Conservation (phyloP, 139 green algal species). For the Yamagishiella unicocca region DNA sequence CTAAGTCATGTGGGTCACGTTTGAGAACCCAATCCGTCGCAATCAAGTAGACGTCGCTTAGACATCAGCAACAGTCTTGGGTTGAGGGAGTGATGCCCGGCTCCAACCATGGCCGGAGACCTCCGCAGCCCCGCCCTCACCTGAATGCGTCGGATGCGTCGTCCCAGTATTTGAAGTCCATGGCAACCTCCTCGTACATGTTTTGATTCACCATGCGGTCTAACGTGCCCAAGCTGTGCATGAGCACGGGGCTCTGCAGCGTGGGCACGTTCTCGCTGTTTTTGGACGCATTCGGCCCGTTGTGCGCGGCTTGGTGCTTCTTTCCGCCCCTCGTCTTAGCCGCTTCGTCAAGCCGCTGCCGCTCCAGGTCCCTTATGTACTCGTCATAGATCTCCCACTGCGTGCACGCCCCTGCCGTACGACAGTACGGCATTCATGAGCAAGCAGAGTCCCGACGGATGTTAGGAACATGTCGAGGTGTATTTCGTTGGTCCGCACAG, state of each 20-base stretch:
- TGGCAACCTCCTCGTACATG: slow-evolving; percentile 83
- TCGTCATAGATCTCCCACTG: slow-evolving; percentile 95
- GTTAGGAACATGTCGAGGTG: too few relatives aligned
- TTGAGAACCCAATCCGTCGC: too few relatives aligned
- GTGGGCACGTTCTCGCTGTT: slow-evolving; percentile 19
- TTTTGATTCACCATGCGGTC: slow-evolving; percentile 96
- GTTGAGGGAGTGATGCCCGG: too few relatives aligned
- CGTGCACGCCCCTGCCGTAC: slow-evolving; percentile 79
- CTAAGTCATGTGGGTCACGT: too few relatives aligned
- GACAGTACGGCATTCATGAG: too few relatives aligned
- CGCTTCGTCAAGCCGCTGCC: slow-evolving; percentile 77
- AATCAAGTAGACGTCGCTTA: too few relatives aligned
- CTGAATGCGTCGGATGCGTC: slow-evolving; percentile 83
- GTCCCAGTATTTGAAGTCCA: slow-evolving; percentile 98
- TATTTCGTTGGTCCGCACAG: too few relatives aligned
- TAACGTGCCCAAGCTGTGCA: slow-evolving; percentile 69
- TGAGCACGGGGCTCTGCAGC: slow-evolving; percentile 29
- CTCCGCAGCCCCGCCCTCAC: slow-evolving; percentile 47
- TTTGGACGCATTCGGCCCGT: neutral
- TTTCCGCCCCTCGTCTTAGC: slow-evolving; percentile 70
- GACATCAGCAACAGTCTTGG: too few relatives aligned
- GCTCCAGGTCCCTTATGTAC: slow-evolving; percentile 89
- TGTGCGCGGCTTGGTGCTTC: slow-evolving; percentile 19
- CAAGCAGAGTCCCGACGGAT: neutral
- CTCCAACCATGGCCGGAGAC: too few relatives aligned